A percentile compares a stretch with the other conserved stretches of the same genome.
phyloP scores from a whole-genome alignment of 306 rosid species.

The Neltuma alba region DNA sequence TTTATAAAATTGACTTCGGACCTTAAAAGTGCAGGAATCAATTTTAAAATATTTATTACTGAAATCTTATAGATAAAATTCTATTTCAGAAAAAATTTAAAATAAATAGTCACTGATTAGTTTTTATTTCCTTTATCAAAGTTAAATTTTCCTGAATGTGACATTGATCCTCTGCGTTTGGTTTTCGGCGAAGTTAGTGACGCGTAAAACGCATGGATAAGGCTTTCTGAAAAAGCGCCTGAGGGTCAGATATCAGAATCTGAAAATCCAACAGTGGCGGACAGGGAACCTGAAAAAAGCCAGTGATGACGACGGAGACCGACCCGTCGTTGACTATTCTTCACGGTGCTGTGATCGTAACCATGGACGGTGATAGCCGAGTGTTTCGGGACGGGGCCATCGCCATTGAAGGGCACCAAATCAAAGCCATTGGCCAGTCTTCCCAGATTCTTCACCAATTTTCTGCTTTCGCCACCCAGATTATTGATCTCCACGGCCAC shows the following conservation, averaged over 20 bases:
- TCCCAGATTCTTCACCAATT: constrained; percentile 50
- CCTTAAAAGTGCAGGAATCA: too few species aligned
- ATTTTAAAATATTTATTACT: too few species aligned
- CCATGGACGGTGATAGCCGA: constrained; percentile 65
- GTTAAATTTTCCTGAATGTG: too few species aligned
- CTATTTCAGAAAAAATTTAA: too few species aligned
- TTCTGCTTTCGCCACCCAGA: constrained; percentile 42
- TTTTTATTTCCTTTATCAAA: too few species aligned
- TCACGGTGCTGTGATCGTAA: constrained; percentile 63
- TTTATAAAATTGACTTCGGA: too few species aligned
- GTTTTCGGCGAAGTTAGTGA: too few species aligned
- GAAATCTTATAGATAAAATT: too few species aligned
- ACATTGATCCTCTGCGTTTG: too few species aligned
- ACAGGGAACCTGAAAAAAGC: neutral
- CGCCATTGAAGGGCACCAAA: constrained; percentile 52
- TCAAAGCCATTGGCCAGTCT: constrained; percentile 71
- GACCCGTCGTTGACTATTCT: constrained; percentile 40
- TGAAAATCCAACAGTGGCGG: neutral
- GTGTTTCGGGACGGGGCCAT: constrained; percentile 72
- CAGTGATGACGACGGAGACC: constrained; percentile 27
- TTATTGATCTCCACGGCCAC: constrained; percentile 63
- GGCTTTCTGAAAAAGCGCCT: too few species aligned
- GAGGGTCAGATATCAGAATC: neutral
- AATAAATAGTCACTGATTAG: too few species aligned
- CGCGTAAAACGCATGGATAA: too few species aligned